phyloP scores from a whole-genome alignment of 2,329 filamentous ascomycete species.

The Aspergillus ustus region DNA sequence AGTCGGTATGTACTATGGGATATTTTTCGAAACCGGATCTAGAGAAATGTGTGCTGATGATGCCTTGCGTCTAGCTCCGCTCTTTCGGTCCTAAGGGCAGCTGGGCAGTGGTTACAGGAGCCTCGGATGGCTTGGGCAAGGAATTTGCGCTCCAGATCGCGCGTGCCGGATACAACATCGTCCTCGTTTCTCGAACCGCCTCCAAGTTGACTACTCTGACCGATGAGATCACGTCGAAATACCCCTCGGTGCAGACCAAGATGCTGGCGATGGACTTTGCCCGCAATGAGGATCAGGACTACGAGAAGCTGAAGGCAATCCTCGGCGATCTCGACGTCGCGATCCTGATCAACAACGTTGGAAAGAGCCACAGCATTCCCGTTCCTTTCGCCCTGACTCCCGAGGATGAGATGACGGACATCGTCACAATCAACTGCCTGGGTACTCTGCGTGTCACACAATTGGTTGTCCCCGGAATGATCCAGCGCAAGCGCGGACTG shows the following conservation, averaged over 20 bases:
- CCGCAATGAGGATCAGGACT: conserved; percentile 77
- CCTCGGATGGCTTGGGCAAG: conserved; percentile 95
- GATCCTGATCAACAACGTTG: conserved; percentile 95
- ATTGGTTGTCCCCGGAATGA: conserved; percentile 81
- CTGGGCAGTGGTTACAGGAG: conserved; percentile 93
- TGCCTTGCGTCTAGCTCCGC: conserved; percentile 65
- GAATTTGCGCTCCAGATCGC: conserved; percentile 93
- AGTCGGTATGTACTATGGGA: conserved; percentile 44
- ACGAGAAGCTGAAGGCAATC: conserved; percentile 70
- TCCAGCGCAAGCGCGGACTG: conserved; percentile 80
- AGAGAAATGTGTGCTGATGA: conserved; percentile 21
- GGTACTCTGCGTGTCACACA: conserved; percentile 89
- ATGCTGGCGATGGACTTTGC: conserved; percentile 91
- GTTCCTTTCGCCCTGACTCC: conserved; percentile 83
- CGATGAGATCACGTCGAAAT: conserved; percentile 71
- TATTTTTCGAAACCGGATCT: neutral
- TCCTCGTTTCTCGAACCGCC: conserved; percentile 93
- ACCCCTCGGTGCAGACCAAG: conserved; percentile 72
- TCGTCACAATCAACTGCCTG: conserved; percentile 93
- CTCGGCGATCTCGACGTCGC: conserved; percentile 77
- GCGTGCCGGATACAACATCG: conserved; percentile 87
- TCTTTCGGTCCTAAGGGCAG: conserved; percentile 90
- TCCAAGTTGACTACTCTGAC: conserved; percentile 84
- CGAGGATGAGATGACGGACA: conserved; percentile 79
- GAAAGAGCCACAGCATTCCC: conserved; percentile 90